Conservation (phyloP, 768 basidiomycete genomes). For the Piloderma croceum region DNA sequence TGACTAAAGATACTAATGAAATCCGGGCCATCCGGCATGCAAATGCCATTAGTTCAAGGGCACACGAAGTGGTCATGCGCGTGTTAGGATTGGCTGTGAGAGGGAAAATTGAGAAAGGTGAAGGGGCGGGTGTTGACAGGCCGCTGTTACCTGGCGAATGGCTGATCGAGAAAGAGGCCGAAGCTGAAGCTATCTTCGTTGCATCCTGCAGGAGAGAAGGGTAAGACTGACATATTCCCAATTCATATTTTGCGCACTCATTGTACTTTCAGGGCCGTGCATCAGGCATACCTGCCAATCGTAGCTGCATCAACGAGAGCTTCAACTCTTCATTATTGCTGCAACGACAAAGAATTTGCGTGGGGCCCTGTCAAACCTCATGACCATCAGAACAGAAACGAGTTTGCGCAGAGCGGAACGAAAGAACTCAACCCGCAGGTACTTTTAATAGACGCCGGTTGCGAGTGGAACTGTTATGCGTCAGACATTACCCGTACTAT, state of each 20-base stretch:
- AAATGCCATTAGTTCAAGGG: conserved; percentile 80
- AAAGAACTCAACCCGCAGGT: conserved; percentile 58
- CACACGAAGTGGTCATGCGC: conserved; percentile 90
- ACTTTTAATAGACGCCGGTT: conserved; percentile 90
- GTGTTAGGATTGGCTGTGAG: conserved; percentile 74
- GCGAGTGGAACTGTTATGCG: conserved; percentile 65
- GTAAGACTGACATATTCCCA: conserved; percentile 38
- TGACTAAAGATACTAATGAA: conserved; percentile 74
- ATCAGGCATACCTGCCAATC: conserved; percentile 91
- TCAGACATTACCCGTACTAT: conserved; percentile 71
- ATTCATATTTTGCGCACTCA: not conserved
- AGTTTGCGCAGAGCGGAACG: conserved; percentile 36
- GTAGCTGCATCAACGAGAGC: conserved; percentile 84
- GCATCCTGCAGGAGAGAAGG: conserved; percentile 86
- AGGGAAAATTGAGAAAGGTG: conserved; percentile 42
- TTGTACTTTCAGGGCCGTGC: conserved; percentile 50
- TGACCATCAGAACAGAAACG: conserved; percentile 49
- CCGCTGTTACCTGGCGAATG: conserved; percentile 73
- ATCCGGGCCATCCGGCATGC: conserved; percentile 72
- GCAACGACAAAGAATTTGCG: conserved; percentile 82
- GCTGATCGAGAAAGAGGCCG: conserved; percentile 87
- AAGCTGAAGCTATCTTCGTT: conserved; percentile 91
- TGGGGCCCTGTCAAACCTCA: conserved; percentile 68
- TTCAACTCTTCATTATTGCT: conserved; percentile 91
- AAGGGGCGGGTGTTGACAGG: conserved; percentile 34